Evolutionary conservation across 2,329 filamentous ascomycete species (phyloP).

Genomic region (Gremmenia infestans): DNA sequence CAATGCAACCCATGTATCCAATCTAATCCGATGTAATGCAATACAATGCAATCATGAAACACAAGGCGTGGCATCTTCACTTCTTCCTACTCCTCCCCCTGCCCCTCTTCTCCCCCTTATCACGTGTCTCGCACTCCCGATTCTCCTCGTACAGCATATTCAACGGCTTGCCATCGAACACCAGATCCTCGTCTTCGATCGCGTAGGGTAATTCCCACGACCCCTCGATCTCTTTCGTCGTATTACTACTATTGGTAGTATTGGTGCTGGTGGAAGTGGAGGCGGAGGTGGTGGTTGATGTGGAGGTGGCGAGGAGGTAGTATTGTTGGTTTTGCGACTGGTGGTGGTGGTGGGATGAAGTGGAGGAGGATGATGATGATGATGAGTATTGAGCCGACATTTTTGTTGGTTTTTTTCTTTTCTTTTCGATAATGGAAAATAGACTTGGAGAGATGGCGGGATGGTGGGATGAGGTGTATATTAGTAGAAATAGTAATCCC

Average conservation of each 20-base stretch:
- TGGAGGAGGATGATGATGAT: background rate
- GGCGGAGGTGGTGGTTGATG: background rate
- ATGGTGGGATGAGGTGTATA: background rate
- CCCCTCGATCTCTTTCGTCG: constrained; percentile 17
- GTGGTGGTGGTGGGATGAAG: background rate
- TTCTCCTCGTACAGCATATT: constrained; percentile 30
- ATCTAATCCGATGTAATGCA: background rate
- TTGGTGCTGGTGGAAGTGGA: background rate
- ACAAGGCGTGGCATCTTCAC: background rate
- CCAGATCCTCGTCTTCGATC: constrained; percentile 28
- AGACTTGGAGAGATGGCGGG: background rate
- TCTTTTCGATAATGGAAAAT: background rate
- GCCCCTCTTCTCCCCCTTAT: background rate
- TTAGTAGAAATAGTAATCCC: background rate
- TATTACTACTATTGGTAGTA: background rate
- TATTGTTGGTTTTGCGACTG: constrained; percentile 7
- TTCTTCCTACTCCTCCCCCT: background rate
- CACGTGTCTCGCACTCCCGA: constrained; percentile 15
- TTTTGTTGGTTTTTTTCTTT: background rate
- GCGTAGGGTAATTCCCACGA: constrained; percentile 23
- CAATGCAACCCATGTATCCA: background rate
- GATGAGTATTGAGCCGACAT: background rate
- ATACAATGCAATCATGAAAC: background rate
- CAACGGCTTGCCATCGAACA: constrained; percentile 28
- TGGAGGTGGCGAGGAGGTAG: constrained; percentile 16